Evolutionary conservation across 495 filamentous ascomycete species (phyloP).

Genomic region (Alectoria sarmentosa): DNA sequence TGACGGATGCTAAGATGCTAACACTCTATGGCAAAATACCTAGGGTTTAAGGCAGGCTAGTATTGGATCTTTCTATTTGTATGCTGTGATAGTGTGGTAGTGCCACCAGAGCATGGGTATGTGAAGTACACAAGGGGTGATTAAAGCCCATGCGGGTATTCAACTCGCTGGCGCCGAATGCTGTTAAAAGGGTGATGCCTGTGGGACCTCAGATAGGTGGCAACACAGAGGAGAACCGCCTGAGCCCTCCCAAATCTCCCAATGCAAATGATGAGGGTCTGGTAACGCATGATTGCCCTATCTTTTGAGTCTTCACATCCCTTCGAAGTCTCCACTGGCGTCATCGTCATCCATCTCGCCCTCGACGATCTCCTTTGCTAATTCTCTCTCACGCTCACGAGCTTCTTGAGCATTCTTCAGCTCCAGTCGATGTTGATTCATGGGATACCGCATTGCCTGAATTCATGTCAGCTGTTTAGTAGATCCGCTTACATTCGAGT

Average conservation of each 20-base stretch:
- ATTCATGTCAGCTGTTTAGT: slow-evolving; percentile 22
- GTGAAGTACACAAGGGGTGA: slow-evolving; percentile 12
- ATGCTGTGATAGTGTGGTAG: slow-evolving; percentile 12
- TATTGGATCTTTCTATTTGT: slow-evolving; percentile 15
- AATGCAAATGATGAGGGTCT: slow-evolving; percentile 12
- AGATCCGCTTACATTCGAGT: neutral
- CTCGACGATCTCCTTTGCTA: slow-evolving; percentile 98
- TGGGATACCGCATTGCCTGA: slow-evolving; percentile 96
- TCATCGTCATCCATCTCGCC: slow-evolving; percentile 97
- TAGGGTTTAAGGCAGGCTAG: neutral
- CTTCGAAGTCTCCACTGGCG: slow-evolving; percentile 93
- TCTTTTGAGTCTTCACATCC: slow-evolving; percentile 57
- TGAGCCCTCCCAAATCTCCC: slow-evolving; percentile 5
- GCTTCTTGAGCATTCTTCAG: slow-evolving; percentile 97
- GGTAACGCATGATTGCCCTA: neutral
- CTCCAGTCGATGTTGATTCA: slow-evolving; percentile 98
- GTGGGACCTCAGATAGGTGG: neutral
- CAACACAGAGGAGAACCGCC: slow-evolving; percentile 15
- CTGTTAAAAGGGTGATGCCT: slow-evolving; percentile 3
- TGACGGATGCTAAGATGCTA: neutral
- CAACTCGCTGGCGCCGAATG: slow-evolving; percentile 9
- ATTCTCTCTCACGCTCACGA: slow-evolving; percentile 86
- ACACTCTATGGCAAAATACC: too few relatives aligned
- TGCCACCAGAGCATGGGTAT: slow-evolving; percentile 16
- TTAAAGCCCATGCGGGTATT: slow-evolving; percentile 13